A percentile compares a stretch with the other conserved stretches of the same genome.
These are phyloP conservation scores for Venturia pyrina DNA, from an alignment of 2,329 filamentous ascomycete species.

Conservation along the genomic window DNA sequence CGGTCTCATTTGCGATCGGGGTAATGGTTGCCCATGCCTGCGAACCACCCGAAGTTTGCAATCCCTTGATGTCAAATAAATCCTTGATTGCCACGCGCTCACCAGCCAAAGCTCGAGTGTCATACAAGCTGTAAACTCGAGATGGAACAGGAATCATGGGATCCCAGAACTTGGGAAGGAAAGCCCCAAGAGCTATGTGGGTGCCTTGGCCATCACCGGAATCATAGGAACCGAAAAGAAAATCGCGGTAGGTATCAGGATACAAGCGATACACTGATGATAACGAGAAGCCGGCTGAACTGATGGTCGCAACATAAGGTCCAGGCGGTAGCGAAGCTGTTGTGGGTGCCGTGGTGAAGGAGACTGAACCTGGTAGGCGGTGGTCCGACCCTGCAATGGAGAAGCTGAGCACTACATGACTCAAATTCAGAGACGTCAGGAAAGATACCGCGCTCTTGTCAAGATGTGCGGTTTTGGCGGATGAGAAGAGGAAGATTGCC, in stretches of 20 bases:
- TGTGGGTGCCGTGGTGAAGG: not conserved
- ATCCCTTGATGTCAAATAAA: conserved; percentile 48
- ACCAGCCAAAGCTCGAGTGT: conserved; percentile 48
- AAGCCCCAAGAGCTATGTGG: conserved; percentile 20
- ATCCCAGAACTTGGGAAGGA: conserved; percentile 20
- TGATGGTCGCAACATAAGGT: not conserved
- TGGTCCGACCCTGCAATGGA: not conserved
- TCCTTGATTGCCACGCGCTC: conserved; percentile 55
- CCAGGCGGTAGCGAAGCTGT: not conserved
- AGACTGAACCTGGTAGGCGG: not conserved
- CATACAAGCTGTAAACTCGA: conserved; percentile 41
- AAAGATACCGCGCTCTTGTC: not conserved
- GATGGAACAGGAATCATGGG: conserved; percentile 45
- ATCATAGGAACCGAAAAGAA: conserved; percentile 26
- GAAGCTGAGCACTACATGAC: not conserved
- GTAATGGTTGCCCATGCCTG: conserved; percentile 48
- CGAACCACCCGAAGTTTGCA: conserved; percentile 48
- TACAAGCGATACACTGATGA: conserved; percentile 37
- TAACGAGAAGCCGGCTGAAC: not conserved
- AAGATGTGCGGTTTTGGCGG: not conserved
- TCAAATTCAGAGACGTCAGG: not conserved
- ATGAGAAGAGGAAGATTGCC: not conserved
- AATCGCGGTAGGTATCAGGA: conserved; percentile 38
- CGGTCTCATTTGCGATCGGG: conserved; percentile 35
- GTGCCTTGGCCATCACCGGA: conserved; percentile 35